Conservation (phyloP, 257 asterid species). For the Paulownia fortunei region DNA sequence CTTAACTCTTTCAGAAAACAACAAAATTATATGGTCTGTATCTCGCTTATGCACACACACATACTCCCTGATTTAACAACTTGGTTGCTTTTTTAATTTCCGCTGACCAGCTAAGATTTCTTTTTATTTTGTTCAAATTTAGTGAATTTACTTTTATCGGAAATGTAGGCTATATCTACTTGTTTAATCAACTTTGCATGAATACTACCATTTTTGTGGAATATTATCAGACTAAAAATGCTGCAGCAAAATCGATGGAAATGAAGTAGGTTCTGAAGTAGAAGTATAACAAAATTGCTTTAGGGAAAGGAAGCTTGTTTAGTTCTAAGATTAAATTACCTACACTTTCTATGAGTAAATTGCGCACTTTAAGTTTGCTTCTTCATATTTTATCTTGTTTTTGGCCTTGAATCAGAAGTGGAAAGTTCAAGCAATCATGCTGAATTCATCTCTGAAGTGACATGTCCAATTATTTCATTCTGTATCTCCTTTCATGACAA, state of each 20-base stretch:
- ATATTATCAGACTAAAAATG: not conserved
- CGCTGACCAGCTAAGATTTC: not conserved
- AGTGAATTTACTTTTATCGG: not conserved
- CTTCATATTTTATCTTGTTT: not conserved
- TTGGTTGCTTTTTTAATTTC: not conserved
- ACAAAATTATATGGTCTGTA: not conserved
- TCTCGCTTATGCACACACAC: not conserved
- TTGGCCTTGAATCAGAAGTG: not conserved
- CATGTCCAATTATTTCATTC: not conserved
- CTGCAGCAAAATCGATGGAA: not conserved
- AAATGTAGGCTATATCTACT: not conserved
- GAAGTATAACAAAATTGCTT: not conserved
- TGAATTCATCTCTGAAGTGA: not conserved
- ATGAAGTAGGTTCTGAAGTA: not conserved
- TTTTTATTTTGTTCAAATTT: slow-evolving; percentile 8
- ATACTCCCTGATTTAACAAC: not conserved
- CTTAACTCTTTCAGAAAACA: not conserved
- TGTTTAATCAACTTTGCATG: slow-evolving; percentile 29
- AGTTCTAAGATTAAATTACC: not conserved
- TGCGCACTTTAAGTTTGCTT: not conserved
- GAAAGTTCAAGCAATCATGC: not conserved
- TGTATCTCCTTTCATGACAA: not conserved
- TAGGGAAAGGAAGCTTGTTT: not conserved
- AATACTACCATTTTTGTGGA: slow-evolving; percentile 18
- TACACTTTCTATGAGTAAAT: not conserved